Evolutionary conservation across 371 early-diverging fungal species (phyloP), one percentile per base, ranked within the genome.

Genomic region (Apophysomyces sp.): DNA sequence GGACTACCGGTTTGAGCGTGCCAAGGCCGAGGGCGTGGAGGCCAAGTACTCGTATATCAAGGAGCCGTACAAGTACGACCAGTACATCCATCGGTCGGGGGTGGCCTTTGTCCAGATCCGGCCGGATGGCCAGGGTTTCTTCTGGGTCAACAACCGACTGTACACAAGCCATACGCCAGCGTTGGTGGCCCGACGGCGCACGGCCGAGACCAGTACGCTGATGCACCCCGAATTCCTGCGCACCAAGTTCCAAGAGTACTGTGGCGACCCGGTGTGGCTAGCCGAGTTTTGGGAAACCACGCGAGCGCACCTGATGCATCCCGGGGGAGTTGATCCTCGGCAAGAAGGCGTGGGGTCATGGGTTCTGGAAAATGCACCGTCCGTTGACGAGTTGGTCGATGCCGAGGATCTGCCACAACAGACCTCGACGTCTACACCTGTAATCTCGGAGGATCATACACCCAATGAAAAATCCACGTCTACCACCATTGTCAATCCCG

Each of bases 61-160:
- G 27, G 81, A 86, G 1, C 78, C 73, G 0, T 90, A 86, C 77
- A 82, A 85, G 71, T 84, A 91, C 68, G 91, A 94, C 57, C 99
- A 98, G 68, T 96, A 89, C 60, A 87, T 97, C 26, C 98, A 97
- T 73, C 83, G 91, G 40, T 89, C 91, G 0, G 98, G 98, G 0
- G 88, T 89, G 2, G 94, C 94, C 2, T 94, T 97, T 84, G 87
- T 98, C 26, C 96, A 95, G 69, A 90, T 97, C 13, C 80, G 90
- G 15, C 83, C 82, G 27, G 72, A 79, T 6, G 87, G 85, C 4
- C 70, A 86, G 3, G 96, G 96, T 0, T 93, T 95, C 59, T 85
- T 87, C 55, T 98, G 96, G 95, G 87, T 93, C 27, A 93, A 90
- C 65, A 98, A 97, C 68, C 84, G 94, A 27, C 71, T 97, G 18